Evolutionary conservation across 225 moss, liverwort and hornwort genomes (phyloP).

Genomic region (Rhytidiadelphus loreus): DNA sequence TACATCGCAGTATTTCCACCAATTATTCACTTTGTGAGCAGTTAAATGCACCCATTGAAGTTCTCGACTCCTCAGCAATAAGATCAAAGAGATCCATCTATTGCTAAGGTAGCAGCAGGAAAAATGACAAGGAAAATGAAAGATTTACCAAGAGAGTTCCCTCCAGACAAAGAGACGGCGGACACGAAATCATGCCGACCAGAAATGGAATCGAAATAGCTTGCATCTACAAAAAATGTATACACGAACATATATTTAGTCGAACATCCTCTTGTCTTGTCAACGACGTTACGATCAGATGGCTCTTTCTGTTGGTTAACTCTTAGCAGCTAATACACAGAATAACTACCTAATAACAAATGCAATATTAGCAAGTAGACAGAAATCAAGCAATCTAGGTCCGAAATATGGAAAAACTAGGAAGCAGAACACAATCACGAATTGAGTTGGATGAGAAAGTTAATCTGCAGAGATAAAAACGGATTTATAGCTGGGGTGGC

Average conservation of each 20-base stretch:
- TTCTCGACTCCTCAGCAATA: neutral
- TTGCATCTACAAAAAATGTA: slow-evolving; percentile 51
- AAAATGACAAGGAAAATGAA: neutral
- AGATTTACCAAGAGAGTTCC: slow-evolving; percentile 66
- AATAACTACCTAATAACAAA: neutral
- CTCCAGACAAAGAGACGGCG: slow-evolving; percentile 53
- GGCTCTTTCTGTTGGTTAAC: neutral
- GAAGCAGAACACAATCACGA: neutral
- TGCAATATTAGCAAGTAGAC: neutral
- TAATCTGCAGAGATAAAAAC: neutral
- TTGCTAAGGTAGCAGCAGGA: neutral
- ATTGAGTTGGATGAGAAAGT: neutral
- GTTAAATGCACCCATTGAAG: neutral
- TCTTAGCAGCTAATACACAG: neutral
- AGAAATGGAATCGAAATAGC: slow-evolving; percentile 53
- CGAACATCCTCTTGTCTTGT: neutral
- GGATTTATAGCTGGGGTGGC: neutral
- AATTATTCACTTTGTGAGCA: neutral
- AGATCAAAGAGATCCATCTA: neutral
- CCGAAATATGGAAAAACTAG: neutral
- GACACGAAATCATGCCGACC: slow-evolving; percentile 46
- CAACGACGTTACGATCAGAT: neutral
- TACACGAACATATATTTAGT: neutral
- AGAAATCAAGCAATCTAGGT: neutral
- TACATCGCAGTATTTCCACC: neutral